Conservation (phyloP, 2,329 filamentous ascomycete species). For the Colletotrichum scovillei region DNA sequence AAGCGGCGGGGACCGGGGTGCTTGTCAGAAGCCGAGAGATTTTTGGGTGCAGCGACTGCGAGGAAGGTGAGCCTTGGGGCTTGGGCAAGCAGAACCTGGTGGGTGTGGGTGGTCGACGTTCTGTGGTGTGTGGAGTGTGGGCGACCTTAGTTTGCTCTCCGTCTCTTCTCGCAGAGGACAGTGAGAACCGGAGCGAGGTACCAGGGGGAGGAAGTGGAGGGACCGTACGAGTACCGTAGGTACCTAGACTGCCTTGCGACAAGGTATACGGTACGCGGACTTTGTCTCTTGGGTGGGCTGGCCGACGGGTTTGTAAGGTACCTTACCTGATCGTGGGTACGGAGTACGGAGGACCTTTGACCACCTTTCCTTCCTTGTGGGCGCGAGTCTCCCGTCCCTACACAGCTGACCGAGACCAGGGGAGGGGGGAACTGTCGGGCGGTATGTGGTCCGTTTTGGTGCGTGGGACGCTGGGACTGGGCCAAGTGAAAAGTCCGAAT, state of each 20-base stretch:
- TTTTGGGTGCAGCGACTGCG: constrained; percentile 7
- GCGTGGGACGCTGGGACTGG: constrained; percentile 19
- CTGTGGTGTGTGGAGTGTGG: neutral
- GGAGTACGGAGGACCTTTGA: neutral
- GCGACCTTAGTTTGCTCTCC: neutral
- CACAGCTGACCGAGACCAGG: constrained; percentile 30
- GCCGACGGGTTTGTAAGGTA: neutral
- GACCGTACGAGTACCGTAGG: neutral
- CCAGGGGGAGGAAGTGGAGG: neutral
- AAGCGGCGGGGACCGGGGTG: constrained; percentile 36
- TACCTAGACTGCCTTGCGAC: neutral
- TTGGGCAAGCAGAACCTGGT: too few species aligned
- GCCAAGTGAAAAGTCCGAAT: neutral
- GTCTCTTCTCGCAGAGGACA: neutral
- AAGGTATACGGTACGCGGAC: neutral
- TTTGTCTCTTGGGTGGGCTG: neutral
- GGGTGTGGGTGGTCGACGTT: neutral
- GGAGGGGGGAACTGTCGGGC: neutral
- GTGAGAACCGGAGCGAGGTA: neutral
- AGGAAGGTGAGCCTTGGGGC: neutral
- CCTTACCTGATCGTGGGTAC: neutral
- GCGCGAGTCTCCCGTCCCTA: constrained; percentile 11
- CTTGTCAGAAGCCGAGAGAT: constrained; percentile 34
- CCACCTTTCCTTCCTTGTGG: neutral
- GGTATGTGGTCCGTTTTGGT: constrained; percentile 17